These are phyloP conservation scores for Epipyxis sp. DNA, from an alignment of 108 stramenopile species.

Conservation along the genomic window DNA sequence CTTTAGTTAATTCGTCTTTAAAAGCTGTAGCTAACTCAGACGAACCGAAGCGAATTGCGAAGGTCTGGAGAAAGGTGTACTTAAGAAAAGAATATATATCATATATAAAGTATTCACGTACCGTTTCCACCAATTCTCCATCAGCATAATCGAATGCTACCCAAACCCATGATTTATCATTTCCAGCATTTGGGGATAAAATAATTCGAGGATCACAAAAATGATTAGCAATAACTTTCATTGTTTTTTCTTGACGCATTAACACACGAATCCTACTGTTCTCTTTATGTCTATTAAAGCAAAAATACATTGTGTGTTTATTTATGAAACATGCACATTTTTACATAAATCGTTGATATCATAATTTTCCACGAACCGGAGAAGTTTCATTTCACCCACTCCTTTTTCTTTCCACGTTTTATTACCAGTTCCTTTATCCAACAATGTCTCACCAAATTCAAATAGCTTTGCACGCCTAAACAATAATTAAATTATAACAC, in stretches of 20 bases:
- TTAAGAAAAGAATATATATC: neutral
- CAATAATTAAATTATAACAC: slow-evolving; percentile 44
- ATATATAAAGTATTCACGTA: slow-evolving; percentile 33
- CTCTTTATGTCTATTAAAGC: slow-evolving; percentile 88
- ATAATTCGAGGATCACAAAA: slow-evolving; percentile 89
- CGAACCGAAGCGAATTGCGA: slow-evolving; percentile 88
- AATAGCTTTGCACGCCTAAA: slow-evolving; percentile 84
- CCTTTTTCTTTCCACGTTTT: slow-evolving; percentile 97
- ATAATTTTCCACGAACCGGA: too few species aligned
- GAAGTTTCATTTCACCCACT: slow-evolving; percentile 89
- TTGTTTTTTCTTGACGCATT: slow-evolving; percentile 99
- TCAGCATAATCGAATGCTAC: slow-evolving; percentile 93
- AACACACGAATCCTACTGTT: slow-evolving; percentile 78
- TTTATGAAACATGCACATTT: neutral
- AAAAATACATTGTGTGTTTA: too few species aligned
- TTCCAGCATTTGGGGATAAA: slow-evolving; percentile 87
- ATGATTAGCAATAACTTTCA: slow-evolving; percentile 98
- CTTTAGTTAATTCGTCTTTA: slow-evolving; percentile 77
- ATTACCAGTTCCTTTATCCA: slow-evolving; percentile 92
- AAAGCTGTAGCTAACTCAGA: slow-evolving; percentile 83
- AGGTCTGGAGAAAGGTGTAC: slow-evolving; percentile 36
- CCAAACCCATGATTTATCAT: slow-evolving; percentile 96
- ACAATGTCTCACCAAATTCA: slow-evolving; percentile 90
- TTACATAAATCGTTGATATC: too few species aligned
- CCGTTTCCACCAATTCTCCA: slow-evolving; percentile 80